These are phyloP conservation scores for Dioscorea dumetorum DNA, from an alignment of 106 monocot genomes.

Conservation along the genomic window DNA sequence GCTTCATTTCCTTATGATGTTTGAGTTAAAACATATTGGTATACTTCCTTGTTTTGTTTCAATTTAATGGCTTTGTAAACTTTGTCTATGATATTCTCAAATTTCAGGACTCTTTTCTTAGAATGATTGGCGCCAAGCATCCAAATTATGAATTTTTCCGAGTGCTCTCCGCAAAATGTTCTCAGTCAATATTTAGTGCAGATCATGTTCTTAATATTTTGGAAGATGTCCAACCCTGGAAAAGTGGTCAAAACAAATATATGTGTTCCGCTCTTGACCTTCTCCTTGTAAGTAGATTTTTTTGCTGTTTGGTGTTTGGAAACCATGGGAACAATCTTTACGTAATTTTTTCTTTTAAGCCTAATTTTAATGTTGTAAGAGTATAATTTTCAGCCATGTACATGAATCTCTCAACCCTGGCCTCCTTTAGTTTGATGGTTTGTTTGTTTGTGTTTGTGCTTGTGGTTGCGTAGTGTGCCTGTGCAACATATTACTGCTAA, in stretches of 20 bases:
- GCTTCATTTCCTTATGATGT: neutral
- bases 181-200: conserved; percentile 58
- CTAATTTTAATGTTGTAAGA: too few species aligned
- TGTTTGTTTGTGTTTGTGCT: too few species aligned
- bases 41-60: conserved; percentile 3
- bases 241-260: conserved; percentile 16
- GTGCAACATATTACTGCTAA: too few species aligned
- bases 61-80: neutral
- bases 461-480: too few species aligned
- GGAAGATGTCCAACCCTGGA: conserved; percentile 21
- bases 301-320: neutral
- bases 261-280: conserved; percentile 33
- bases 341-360: neutral
- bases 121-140: conserved; percentile 72
- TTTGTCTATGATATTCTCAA: neutral
- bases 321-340: neutral
- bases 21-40: neutral
- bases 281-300: conserved; percentile 51
- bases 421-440: too few species aligned
- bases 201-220: conserved; percentile 54
- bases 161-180: conserved; percentile 58
- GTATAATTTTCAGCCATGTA: too few species aligned
- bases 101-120: conserved; percentile 64
- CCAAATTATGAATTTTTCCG: conserved; percentile 53
- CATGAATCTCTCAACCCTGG: too few species aligned